These are phyloP conservation scores for Tardiomyces digboiensis DNA, from an alignment of 1,139 yeast genomes.

Conservation along the genomic window DNA sequence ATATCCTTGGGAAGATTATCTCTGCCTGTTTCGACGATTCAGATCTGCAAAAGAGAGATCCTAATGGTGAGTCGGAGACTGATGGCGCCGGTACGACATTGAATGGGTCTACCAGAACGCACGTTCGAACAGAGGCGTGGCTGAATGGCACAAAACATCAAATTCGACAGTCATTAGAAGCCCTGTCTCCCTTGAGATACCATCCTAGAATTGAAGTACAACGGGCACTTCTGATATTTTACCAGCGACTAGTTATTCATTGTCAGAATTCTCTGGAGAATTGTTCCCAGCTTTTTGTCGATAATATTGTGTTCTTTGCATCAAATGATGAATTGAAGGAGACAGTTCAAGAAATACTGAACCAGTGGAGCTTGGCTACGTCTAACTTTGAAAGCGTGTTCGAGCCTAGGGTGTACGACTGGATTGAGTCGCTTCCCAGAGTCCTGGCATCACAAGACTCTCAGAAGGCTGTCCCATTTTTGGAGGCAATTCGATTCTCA, in stretches of 20 bases:
- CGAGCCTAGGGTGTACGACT: constrained; percentile 17
- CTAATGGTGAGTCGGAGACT: background rate
- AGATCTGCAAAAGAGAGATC: constrained; percentile 18
- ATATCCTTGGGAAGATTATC: constrained; percentile 27
- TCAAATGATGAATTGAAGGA: constrained; percentile 4
- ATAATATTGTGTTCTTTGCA: constrained; percentile 19
- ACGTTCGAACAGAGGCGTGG: constrained; percentile 47
- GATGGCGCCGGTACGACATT: background rate
- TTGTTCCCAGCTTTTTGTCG: constrained; percentile 26
- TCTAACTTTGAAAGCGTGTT: constrained; percentile 12
- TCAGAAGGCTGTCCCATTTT: constrained; percentile 9
- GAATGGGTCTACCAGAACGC: constrained; percentile 4
- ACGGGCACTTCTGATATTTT: constrained; percentile 17
- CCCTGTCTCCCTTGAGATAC: constrained; percentile 11
- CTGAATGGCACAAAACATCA: constrained; percentile 54
- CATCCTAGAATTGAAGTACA: background rate
- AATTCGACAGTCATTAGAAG: constrained; percentile 29
- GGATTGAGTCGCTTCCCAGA: constrained; percentile 24
- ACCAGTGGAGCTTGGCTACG: constrained; percentile 9
- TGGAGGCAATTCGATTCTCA: constrained; percentile 7
- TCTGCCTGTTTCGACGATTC: constrained; percentile 34
- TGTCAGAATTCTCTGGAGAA: constrained; percentile 28
- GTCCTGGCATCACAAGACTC: constrained; percentile 21
- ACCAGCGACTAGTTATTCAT: constrained; percentile 19
- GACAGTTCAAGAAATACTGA: constrained; percentile 22